A percentile compares a stretch with the other conserved stretches of the same genome.
phyloP scores from a whole-genome alignment of 495 filamentous ascomycete species.

The Xylaria palmicola region DNA sequence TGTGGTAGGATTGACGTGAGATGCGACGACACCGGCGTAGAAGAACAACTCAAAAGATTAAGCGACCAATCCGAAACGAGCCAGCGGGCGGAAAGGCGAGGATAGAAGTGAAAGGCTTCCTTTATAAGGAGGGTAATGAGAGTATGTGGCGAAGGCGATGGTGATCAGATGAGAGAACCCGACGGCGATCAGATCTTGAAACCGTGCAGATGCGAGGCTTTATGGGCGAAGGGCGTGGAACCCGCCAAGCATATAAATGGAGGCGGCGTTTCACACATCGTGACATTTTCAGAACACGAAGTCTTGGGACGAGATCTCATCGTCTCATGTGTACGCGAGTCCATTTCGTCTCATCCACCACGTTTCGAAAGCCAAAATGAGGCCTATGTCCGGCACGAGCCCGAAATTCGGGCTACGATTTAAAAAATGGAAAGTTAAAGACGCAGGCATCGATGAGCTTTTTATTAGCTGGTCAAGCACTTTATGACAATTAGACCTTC shows the following conservation, averaged over 20 bases:
- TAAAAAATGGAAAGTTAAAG: no score
- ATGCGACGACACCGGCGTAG: background rate
- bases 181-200: background rate
- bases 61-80: background rate
- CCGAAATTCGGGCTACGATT: no score
- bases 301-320: background rate
- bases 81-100: background rate
- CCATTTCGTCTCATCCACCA: background rate
- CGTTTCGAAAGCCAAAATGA: background rate
- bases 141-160: background rate
- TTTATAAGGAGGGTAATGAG: background rate
- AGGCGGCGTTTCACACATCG: constrained; percentile 2
- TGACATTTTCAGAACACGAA: background rate
- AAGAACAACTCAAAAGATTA: background rate
- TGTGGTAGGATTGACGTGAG: no score
- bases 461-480: no score
- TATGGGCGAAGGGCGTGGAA: background rate
- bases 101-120: background rate
- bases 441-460: no score
- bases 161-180: background rate
- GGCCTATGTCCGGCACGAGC: no score
- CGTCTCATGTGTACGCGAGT: constrained; percentile 1
- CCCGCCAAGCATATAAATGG: background rate
- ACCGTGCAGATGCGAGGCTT: no score
- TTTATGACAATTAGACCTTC: background rate